These are phyloP conservation scores for Karstenula rhodostoma DNA, from an alignment of 2,329 filamentous ascomycete genomes.

Conservation along the genomic window DNA sequence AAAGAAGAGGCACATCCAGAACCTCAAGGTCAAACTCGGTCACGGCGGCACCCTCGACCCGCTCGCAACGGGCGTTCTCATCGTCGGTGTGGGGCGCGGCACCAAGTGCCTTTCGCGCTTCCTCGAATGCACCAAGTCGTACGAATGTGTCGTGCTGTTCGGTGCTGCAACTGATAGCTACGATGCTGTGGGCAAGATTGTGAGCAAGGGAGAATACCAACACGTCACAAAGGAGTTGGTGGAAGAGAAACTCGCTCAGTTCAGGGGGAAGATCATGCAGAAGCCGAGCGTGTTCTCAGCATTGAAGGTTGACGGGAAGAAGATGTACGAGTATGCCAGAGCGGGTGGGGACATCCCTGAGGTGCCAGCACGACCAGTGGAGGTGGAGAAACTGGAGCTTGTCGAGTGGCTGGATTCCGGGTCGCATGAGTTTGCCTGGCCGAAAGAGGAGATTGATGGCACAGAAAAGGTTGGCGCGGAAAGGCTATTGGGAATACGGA, in stretches of 20 bases:
- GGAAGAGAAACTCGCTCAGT: conserved; percentile 76
- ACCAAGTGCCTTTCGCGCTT: conserved; percentile 85
- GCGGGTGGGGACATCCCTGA: conserved; percentile 89
- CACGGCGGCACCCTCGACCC: conserved; percentile 97
- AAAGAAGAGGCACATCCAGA: conserved; percentile 63
- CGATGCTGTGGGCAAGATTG: conserved; percentile 83
- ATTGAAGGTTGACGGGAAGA: conserved; percentile 91
- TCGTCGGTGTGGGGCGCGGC: conserved; percentile 84
- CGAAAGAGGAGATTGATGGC: conserved; percentile 76
- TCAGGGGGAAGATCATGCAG: conserved; percentile 86
- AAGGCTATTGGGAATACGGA: conserved; percentile 61
- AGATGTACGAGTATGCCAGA: conserved; percentile 93
- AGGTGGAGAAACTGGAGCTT: conserved; percentile 79
- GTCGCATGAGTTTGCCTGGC: conserved; percentile 80
- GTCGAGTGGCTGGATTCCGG: conserved; percentile 86
- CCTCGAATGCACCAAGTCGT: conserved; percentile 88
- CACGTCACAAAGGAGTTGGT: conserved; percentile 83
- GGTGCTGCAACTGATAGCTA: conserved; percentile 94
- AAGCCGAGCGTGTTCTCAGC: conserved; percentile 93
- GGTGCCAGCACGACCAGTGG: conserved; percentile 81
- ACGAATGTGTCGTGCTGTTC: conserved; percentile 89
- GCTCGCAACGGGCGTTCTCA: conserved; percentile 89
- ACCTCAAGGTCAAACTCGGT: conserved; percentile 82
- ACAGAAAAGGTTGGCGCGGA: conserved; percentile 80
- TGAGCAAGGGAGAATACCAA: conserved; percentile 76